Evolutionary conservation across 2,329 filamentous ascomycete genomes (phyloP).

Genomic region (Pleurostoma richardsiae): DNA sequence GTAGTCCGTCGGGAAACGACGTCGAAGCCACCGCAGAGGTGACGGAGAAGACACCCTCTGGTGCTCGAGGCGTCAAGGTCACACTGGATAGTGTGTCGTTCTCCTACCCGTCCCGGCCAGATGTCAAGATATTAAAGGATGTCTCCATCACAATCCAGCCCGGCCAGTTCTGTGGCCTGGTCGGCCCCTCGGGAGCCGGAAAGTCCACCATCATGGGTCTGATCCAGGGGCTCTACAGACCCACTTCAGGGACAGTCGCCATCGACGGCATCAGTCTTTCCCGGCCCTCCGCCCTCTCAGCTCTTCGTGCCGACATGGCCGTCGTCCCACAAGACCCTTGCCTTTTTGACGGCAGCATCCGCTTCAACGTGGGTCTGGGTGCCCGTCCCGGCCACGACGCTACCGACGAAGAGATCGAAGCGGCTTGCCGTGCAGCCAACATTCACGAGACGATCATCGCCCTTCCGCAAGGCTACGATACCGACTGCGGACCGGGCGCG

Average conservation of each 20-base stretch:
- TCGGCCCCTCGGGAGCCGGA: conserved; percentile 61
- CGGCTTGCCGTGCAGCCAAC: conserved; percentile 62
- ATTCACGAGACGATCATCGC: conserved; percentile 63
- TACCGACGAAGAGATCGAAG: conserved; percentile 55
- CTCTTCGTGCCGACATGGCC: conserved; percentile 47
- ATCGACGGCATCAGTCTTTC: conserved; percentile 41
- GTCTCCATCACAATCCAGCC: conserved; percentile 52
- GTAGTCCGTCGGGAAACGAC: conserved; percentile 19
- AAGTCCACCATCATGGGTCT: conserved; percentile 62
- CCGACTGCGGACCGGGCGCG: conserved; percentile 63
- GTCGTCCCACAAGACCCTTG: conserved; percentile 53
- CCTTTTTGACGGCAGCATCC: conserved; percentile 53
- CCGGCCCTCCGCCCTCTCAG: conserved; percentile 25
- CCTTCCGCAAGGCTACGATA: conserved; percentile 62
- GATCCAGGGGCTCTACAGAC: conserved; percentile 44
- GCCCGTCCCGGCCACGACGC: conserved; percentile 48
- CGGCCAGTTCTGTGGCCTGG: conserved; percentile 58
- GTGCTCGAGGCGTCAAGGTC: conserved; percentile 36
- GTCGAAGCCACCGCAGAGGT: conserved; percentile 30
- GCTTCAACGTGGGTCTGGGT: conserved; percentile 52
- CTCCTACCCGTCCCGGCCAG: conserved; percentile 58
- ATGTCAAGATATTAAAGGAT: conserved; percentile 50
- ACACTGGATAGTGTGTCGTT: conserved; percentile 58
- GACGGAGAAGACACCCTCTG: conserved; percentile 7
- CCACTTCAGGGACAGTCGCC: conserved; percentile 31